Evolutionary conservation across 345 rosid genomes (phyloP), one percentile per base, ranked within the genome.

Genomic region (Eucalyptus melliodora): DNA sequence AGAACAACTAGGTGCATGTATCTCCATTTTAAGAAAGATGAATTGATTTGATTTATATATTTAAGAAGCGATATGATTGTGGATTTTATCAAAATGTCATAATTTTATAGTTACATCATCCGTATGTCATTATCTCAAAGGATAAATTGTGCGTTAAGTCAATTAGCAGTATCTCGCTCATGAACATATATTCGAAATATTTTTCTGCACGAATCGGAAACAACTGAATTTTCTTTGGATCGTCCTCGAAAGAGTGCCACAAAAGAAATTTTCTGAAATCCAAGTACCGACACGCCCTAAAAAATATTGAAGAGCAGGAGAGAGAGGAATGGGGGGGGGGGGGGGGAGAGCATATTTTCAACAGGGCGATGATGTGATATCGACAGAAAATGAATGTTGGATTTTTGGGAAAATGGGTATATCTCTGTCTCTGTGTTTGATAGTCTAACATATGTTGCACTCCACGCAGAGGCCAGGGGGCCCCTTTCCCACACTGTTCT

Each of bases 311-410:
- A 40, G 47, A 21, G 83, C 14, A 11, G 47, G 45, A 19, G 81
- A 62, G 19, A 7, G 17, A n/a, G 37, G 72, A 0, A 0, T 0
- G 3, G 21, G 47, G 3, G 21, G 47, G 47, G 8, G 8, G 3
- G 7, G 7, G 7, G 3, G 9, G 21, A 34, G 85, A 77, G 85
- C 85, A 77, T 40, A 40, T 77, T 40, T 77, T 77, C 85, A 77
- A 77, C 85, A 77, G 47, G 44, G 16, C 85, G 85, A 77, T 77
- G 47, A 77, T 77, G 85, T 77, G 85, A 77, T 77, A 40, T 77
- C 47, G 47, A 77, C 47, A 40, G 85, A 77, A 77, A 77, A 77
- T 77, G 47, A 77, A 77, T 77, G 85, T 77, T 77, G 85, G 47
- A 77, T 77, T 77, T 77, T 77, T 77, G 85, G 47, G 85, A 77